phyloP scores from a whole-genome alignment of 345 rosid species.

The Litchi chinensis region DNA sequence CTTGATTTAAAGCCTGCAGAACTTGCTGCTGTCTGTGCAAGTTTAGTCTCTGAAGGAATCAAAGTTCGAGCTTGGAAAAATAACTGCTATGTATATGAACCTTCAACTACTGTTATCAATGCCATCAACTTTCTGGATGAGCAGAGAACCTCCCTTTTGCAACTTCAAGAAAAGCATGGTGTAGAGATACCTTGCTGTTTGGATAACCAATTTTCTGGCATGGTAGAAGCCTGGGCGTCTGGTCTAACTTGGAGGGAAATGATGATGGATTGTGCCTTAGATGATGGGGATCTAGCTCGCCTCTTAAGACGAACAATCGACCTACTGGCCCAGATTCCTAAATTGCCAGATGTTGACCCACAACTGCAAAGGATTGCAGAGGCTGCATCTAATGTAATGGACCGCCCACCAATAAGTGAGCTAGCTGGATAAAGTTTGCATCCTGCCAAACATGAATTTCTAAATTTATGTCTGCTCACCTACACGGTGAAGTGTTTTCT shows the following conservation, averaged over 20 bases:
- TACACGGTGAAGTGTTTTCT: neutral
- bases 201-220: conserved; percentile 89
- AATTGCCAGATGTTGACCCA: conserved; percentile 77
- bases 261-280: conserved; percentile 97
- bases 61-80: conserved; percentile 80
- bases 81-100: conserved; percentile 69
- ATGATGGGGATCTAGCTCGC: conserved; percentile 95
- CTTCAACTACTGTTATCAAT: conserved; percentile 57
- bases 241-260: conserved; percentile 94
- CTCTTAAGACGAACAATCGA: conserved; percentile 80
- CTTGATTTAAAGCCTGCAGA: conserved; percentile 77
- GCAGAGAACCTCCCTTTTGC: conserved; percentile 55
- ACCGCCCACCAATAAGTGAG: conserved; percentile 94
- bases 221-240: conserved; percentile 99
- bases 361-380: conserved; percentile 62
- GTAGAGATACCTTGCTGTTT: conserved; percentile 69
- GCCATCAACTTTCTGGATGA: conserved; percentile 62
- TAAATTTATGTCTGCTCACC: neutral
- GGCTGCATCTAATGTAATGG: conserved; percentile 76
- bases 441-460: neutral
- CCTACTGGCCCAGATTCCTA: conserved; percentile 87
- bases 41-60: conserved; percentile 87
- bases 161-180: conserved; percentile 84
- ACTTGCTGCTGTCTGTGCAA: conserved; percentile 78
- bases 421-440: conserved; percentile 56